Evolutionary conservation across 129 eudicot genomes (phyloP).

Genomic region (Heracleum sosnowskyi): DNA sequence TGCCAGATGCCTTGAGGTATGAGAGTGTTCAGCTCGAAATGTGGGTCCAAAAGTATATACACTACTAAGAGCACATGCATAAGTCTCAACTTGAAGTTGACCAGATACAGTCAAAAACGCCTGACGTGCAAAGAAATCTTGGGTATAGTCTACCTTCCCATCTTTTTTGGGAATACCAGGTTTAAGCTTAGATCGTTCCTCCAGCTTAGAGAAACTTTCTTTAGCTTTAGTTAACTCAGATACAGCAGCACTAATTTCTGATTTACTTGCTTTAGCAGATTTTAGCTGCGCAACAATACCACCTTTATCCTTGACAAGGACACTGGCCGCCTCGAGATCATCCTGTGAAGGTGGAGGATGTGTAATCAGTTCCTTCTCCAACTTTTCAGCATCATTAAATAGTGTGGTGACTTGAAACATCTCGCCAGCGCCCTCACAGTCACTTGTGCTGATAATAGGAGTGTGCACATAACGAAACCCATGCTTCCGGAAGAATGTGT

Average conservation of each 20-base stretch:
- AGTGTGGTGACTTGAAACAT: slow-evolving; percentile 75
- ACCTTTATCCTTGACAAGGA: slow-evolving; percentile 61
- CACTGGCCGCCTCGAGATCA: slow-evolving; percentile 52
- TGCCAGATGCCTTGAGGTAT: slow-evolving; percentile 87
- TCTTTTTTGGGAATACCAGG: slow-evolving; percentile 76
- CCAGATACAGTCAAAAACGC: slow-evolving; percentile 94
- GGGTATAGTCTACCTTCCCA: slow-evolving; percentile 71
- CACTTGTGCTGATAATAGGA: slow-evolving; percentile 90
- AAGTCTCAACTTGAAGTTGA: slow-evolving; percentile 87
- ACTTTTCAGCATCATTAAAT: slow-evolving; percentile 60
- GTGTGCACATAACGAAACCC: slow-evolving; percentile 81
- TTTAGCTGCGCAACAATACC: slow-evolving; percentile 58
- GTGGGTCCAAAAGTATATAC: slow-evolving; percentile 96
- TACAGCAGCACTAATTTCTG: slow-evolving; percentile 61
- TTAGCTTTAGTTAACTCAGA: slow-evolving; percentile 60
- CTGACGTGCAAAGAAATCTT: slow-evolving; percentile 80
- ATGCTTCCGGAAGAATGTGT: slow-evolving; percentile 74
- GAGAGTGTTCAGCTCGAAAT: slow-evolving; percentile 90
- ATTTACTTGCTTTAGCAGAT: slow-evolving; percentile 63
- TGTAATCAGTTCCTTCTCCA: slow-evolving; percentile 62
- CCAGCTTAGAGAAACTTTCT: slow-evolving; percentile 45
- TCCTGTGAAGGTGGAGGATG: slow-evolving; percentile 65
- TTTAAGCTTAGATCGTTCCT: slow-evolving; percentile 48
- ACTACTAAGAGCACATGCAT: slow-evolving; percentile 80
- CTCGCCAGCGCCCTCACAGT: slow-evolving; percentile 97